Evolutionary conservation across 2,329 filamentous ascomycete species (phyloP).

Genomic region (Fusarium falciforme): DNA sequence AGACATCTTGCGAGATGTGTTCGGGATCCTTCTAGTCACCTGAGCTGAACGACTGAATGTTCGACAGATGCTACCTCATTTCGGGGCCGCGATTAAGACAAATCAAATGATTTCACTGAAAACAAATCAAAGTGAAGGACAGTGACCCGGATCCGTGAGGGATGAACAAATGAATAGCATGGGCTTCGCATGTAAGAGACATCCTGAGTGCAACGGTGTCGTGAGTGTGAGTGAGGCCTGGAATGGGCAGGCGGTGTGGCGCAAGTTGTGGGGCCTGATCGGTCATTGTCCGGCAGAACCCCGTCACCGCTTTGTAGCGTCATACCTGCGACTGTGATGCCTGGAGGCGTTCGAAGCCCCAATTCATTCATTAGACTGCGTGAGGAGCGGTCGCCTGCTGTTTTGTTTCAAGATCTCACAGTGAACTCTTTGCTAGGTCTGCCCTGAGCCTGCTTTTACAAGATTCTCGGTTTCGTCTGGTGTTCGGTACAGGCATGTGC

Average conservation of each 20-base stretch:
- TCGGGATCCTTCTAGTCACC: background rate
- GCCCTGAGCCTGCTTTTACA: background rate
- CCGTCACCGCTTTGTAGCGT: slow-evolving; percentile 43
- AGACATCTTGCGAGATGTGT: slow-evolving; percentile 26
- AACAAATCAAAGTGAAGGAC: background rate
- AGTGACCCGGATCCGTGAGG: background rate
- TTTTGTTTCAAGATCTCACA: background rate
- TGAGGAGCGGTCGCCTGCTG: background rate
- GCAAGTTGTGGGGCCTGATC: slow-evolving; percentile 25
- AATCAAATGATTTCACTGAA: background rate
- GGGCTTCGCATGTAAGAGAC: slow-evolving; percentile 8
- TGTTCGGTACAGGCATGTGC: slow-evolving; percentile 32
- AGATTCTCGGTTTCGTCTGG: background rate
- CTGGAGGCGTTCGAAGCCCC: slow-evolving; percentile 24
- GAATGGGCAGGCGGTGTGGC: slow-evolving; percentile 41
- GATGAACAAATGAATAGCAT: slow-evolving; percentile 3
- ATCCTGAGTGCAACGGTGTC: slow-evolving; percentile 41
- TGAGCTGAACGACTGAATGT: slow-evolving; percentile 1
- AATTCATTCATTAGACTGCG: slow-evolving; percentile 14
- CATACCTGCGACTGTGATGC: slow-evolving; percentile 42
- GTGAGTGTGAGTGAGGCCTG: slow-evolving; percentile 33
- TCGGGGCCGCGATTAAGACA: background rate
- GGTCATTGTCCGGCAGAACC: slow-evolving; percentile 42
- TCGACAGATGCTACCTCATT: slow-evolving; percentile 15
- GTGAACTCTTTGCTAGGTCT: background rate